Percentiles rank a stretch among this genome's conserved stretches.
Conservation (phyloP, 805 yeast species). For the Candida alai region DNA sequence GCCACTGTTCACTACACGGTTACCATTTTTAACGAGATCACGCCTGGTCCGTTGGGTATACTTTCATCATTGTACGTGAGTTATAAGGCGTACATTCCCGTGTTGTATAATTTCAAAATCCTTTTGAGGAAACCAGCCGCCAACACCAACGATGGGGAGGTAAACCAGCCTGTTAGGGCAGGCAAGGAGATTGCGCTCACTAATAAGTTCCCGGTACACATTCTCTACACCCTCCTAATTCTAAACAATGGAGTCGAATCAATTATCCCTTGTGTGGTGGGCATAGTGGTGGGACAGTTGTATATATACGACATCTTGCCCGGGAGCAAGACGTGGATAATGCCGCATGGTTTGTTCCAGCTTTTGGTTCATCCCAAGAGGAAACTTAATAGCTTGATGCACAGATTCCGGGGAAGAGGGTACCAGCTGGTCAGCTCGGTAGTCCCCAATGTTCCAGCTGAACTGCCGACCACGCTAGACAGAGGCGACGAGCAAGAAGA, state of each 20-base stretch:
- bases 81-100: constrained; percentile 31
- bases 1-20: constrained; percentile 14
- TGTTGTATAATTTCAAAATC: constrained; percentile 33
- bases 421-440: constrained; percentile 8
- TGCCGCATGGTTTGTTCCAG: constrained; percentile 25
- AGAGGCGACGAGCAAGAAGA: constrained; percentile 8
- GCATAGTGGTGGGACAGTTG: constrained; percentile 35
- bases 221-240: constrained; percentile 30
- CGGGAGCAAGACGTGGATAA: constrained; percentile 31
- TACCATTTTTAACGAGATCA: constrained; percentile 31
- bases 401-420: neutral
- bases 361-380: constrained; percentile 26
- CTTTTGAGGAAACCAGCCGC: constrained; percentile 20
- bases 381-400: constrained; percentile 3
- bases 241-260: constrained; percentile 36
- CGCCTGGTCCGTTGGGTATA: constrained; percentile 40
- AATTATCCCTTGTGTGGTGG: constrained; percentile 33
- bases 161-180: neutral
- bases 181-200: constrained; percentile 24
- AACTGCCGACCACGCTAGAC: constrained; percentile 1
- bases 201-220: constrained; percentile 39
- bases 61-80: constrained; percentile 38
- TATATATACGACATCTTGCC: constrained; percentile 33
- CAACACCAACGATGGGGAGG: constrained; percentile 1
- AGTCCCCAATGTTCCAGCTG: constrained; percentile 6